Evolutionary conservation across 345 rosid genomes (phyloP), one percentile per base, ranked within the genome.

Genomic region (Eucalyptus camaldulensis): DNA sequence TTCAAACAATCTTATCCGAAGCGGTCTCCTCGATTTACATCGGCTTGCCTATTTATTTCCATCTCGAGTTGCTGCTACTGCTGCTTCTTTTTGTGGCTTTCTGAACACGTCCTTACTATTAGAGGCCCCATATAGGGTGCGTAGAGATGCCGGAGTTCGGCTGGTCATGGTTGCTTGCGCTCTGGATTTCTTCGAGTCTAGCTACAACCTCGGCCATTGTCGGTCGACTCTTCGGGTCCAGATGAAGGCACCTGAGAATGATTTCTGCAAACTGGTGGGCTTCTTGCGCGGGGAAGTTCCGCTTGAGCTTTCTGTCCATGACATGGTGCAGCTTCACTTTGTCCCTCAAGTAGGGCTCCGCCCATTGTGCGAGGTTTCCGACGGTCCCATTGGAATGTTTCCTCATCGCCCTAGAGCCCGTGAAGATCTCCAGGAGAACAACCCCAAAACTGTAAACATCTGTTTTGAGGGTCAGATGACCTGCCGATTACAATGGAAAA

Each of bases 391-490:
- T 85, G 5, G 90, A 17, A 50, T 50, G 21, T 69, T 21, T 92
- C 90, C 72, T 88, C 37, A 88, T 87, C 56, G 92, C 91, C 56
- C 87, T 88, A 54, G 58, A 87, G 27, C 93, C 94, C 5, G 90
- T 88, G 24, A 91, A 80, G 37, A 91, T 81, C 88, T 93, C 94
- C 10, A 93, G 92, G 16, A 92, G 92, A 80, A 91, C 92, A 14
- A 91, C 91, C 40, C 92, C 93, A 37, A 92, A 92, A 88, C 93
- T 93, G 83, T 72, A 91, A 17, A 91, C 90, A 88, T 93, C 93
- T 24, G 90, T 69, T 87, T 88, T 90, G 22, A 88, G 85, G 5
- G 91, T 91, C 88, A 87, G 87, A 86, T 58, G 91, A 33, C 92
- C 91, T 91, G 89, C 40, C 33, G 90, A 60, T 86, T 11, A 21